Evolutionary conservation across 106 monocot genomes (phyloP).

Genomic region (Allium cepa): DNA sequence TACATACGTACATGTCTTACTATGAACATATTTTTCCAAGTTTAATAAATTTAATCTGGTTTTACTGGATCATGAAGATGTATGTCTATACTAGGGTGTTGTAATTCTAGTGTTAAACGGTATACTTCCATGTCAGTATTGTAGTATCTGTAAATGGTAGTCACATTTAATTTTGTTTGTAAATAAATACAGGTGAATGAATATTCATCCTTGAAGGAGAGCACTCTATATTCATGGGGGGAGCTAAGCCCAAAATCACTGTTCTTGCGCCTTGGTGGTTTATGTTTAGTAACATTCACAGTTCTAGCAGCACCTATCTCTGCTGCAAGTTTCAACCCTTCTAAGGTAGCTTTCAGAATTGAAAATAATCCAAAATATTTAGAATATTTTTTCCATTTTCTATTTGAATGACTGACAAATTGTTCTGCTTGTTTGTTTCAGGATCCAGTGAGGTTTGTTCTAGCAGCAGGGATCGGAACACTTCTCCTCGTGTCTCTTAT

Average conservation of each 20-base stretch:
- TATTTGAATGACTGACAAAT: background rate
- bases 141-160: background rate
- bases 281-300: conserved; percentile 59
- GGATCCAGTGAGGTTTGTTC: conserved; percentile 74
- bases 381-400: background rate
- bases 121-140: too few species aligned
- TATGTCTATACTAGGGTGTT: too few species aligned
- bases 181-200: conserved; percentile 60
- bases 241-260: conserved; percentile 62
- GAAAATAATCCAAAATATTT: background rate
- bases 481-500: conserved; percentile 66
- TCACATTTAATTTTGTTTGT: background rate
- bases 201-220: conserved; percentile 71
- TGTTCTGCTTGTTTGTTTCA: conserved; percentile 12
- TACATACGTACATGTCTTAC: too few species aligned
- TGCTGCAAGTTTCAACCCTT: conserved; percentile 84
- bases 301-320: conserved; percentile 74
- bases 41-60: too few species aligned
- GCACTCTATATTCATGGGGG: conserved; percentile 81
- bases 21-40: too few species aligned
- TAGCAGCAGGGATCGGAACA: conserved; percentile 85
- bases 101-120: too few species aligned
- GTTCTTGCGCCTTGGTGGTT: conserved; percentile 66
- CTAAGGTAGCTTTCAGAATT: conserved; percentile 33
- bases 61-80: too few species aligned